These are phyloP conservation scores for Cladosporium cucumerinum DNA, from an alignment of 2,329 filamentous ascomycete species.

Conservation along the genomic window DNA sequence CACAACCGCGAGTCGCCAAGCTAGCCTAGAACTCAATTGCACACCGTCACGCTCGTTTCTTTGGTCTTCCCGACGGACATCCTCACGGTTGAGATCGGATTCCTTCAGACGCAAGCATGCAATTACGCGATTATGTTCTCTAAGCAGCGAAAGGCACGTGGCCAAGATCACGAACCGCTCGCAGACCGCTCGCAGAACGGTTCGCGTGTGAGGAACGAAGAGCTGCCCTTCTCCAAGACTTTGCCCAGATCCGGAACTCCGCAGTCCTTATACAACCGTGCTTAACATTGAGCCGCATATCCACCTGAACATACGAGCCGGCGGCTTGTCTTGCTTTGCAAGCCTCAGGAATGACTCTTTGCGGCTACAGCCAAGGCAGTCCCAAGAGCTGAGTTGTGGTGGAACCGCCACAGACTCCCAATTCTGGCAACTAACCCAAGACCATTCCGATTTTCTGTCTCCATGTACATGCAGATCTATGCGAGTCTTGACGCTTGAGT, in stretches of 20 bases:
- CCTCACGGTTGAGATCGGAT: not conserved
- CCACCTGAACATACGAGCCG: not conserved
- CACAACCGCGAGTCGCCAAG: not conserved
- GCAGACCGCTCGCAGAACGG: not conserved
- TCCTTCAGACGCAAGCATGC: not conserved
- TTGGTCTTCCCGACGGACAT: not conserved
- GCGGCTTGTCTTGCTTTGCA: not conserved
- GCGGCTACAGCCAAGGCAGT: not conserved
- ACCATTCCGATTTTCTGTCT: not conserved
- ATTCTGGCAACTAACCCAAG: slow-evolving; percentile 6
- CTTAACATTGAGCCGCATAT: not conserved
- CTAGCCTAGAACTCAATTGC: not conserved
- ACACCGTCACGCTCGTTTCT: not conserved
- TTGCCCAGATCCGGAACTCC: slow-evolving; percentile 10
- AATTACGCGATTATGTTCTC: not conserved
- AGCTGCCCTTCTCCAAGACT: not conserved
- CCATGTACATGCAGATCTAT: not conserved
- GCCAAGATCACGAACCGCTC: not conserved
- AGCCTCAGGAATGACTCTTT: not conserved
- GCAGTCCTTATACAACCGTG: slow-evolving; percentile 5
- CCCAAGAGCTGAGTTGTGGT: not conserved
- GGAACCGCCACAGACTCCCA: not conserved
- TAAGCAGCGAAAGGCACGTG: not conserved
- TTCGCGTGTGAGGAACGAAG: not conserved
- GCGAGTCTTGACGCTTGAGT: not conserved